A percentile compares a stretch with the other conserved stretches of the same genome.
Conservation (phyloP, 169 alveolate species). For the Cryptosporidium xiaoi region DNA sequence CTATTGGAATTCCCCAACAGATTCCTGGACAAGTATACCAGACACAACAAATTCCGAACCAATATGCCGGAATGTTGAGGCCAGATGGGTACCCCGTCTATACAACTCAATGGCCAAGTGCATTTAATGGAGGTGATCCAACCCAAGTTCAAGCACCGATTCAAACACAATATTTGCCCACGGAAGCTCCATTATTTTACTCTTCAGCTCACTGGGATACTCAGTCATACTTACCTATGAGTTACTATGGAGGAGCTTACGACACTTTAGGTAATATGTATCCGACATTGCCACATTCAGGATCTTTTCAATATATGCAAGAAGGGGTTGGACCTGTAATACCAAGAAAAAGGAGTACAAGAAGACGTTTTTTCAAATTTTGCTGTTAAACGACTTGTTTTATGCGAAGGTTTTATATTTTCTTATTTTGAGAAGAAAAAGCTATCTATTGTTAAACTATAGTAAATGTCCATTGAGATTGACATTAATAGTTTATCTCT, state of each 20-base stretch:
- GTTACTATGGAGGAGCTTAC: slow-evolving; percentile 70
- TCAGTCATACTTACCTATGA: slow-evolving; percentile 60
- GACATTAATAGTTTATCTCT: no score
- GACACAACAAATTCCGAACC: slow-evolving; percentile 29
- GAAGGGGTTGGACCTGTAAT: slow-evolving; percentile 50
- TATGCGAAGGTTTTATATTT: no score
- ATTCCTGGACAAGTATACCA: slow-evolving; percentile 55
- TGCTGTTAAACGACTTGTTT: slow-evolving; percentile 33
- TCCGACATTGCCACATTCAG: slow-evolving; percentile 56
- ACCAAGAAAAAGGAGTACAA: slow-evolving; percentile 69
- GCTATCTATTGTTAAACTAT: no score
- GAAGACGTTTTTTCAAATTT: slow-evolving; percentile 52
- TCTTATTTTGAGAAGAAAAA: no score
- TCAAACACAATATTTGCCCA: slow-evolving; percentile 55
- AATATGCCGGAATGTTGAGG: slow-evolving; percentile 40
- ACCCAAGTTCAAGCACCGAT: slow-evolving; percentile 73
- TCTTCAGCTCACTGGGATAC: slow-evolving; percentile 73
- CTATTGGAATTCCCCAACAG: slow-evolving; percentile 41
- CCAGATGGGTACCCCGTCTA: slow-evolving; percentile 67
- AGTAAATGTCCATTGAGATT: no score
- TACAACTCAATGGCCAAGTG: slow-evolving; percentile 73
- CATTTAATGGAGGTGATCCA: slow-evolving; percentile 66
- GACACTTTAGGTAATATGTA: slow-evolving; percentile 27
- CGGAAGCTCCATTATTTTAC: slow-evolving; percentile 59
- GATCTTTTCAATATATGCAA: slow-evolving; percentile 62